Evolutionary conservation across 2,329 filamentous ascomycete genomes (phyloP), one percentile per base, ranked within the genome.

Genomic region (Talaromyces pinophilus): DNA sequence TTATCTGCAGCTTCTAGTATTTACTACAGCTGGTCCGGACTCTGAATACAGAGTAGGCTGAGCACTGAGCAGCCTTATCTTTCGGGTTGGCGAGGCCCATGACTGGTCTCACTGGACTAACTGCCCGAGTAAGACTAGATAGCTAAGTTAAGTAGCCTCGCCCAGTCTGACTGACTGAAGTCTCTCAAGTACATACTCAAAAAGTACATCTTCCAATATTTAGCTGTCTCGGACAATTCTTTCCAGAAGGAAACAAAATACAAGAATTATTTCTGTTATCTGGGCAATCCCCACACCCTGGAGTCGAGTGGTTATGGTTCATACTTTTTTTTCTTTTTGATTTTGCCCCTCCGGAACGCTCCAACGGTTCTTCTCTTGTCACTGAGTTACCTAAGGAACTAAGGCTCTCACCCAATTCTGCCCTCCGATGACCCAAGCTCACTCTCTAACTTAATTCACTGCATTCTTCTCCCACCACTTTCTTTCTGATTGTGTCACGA

Each of bases 291-390:
- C 54, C 54, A 57, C 54, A 38, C 35, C 5, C 1, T 13, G 5
- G 54, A 38, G n/a, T 13, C 11, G 54, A 38, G n/a, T 57, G 54
- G 38, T 33, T 60, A n/a, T 59, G 35, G 57, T 59, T 44, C 38
- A 22, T 40, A 8, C 15, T 3, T 46, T 44, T 60, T 60, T 46
- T 60, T 46, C 7, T 33, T 46, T 46, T 33, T 60, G 15, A n/a
- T 46, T 59, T 60, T 60, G 57, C 57, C 57, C 57, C 57, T 60
- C 57, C 57, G 57, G 28, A 60, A 46, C 22, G 57, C 38, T 60
- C 38, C 22, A 60, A 46, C 57, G 38, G 57, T n/a, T n/a, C 42
- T n/a, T 8, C 7, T 44, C 42, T 42, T 13, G 17, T 33, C 7
- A 8, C 8, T 33, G 10, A 33, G 7, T 33, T 33, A 8, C 30